Evolutionary conservation across 1,139 yeast species (phyloP).

Genomic region (Suhomyces choctaworum): DNA sequence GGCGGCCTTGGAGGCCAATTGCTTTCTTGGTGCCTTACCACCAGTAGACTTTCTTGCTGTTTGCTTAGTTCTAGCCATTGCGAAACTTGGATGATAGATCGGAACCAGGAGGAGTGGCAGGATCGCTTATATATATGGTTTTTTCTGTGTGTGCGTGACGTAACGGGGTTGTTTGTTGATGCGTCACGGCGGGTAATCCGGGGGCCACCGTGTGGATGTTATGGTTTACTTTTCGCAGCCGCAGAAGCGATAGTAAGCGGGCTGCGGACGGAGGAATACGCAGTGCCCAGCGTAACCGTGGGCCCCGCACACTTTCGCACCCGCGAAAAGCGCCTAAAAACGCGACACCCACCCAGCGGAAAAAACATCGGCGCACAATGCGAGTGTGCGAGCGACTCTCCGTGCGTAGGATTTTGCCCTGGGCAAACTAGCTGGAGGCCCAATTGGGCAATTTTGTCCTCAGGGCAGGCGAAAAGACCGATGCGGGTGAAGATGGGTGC

Average conservation of each 20-base stretch:
- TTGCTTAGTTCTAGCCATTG: slow-evolving; percentile 98
- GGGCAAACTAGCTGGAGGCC: too few relatives aligned
- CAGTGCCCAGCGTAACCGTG: slow-evolving; percentile 2
- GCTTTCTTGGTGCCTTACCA: slow-evolving; percentile 99
- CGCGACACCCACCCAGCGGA: neutral
- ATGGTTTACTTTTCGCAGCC: slow-evolving; percentile 10
- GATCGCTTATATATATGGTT: slow-evolving; percentile 5
- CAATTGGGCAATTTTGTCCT: slow-evolving; percentile 3
- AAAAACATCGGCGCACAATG: slow-evolving; percentile 1
- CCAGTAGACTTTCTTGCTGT: slow-evolving; percentile 99
- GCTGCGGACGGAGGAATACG: slow-evolving; percentile 2
- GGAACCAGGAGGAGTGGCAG: neutral
- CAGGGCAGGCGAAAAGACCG: neutral
- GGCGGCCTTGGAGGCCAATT: slow-evolving; percentile 98
- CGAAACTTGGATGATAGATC: slow-evolving; percentile 18
- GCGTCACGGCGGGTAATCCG: too few relatives aligned
- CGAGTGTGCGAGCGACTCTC: too few relatives aligned
- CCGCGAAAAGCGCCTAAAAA: neutral
- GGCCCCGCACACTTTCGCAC: slow-evolving; percentile 1
- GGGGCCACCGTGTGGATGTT: neutral
- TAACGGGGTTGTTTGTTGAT: slow-evolving; percentile 2
- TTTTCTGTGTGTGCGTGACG: neutral
- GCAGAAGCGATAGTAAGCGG: slow-evolving; percentile 1
- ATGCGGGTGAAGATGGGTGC: slow-evolving; percentile 1
- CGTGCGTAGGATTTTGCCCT: too few relatives aligned